Conservation (phyloP, 1,139 yeast genomes). For the Geotrichum bryndzae region DNA sequence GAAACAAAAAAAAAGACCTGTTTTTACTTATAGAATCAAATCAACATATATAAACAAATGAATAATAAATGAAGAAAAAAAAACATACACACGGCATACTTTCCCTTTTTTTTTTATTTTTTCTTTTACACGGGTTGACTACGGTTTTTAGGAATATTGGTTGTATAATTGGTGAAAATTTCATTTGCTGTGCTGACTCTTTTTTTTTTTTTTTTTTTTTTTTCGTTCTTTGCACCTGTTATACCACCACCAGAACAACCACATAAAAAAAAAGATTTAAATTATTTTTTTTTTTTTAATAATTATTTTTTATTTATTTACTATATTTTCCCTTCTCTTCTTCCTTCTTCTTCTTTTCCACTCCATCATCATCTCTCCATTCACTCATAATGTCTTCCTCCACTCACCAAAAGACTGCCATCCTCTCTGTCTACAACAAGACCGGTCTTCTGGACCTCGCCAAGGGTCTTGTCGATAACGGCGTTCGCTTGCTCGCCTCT, state of each 20-base stretch:
- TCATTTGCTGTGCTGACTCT: neutral
- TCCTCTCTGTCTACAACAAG: constrained; percentile 93
- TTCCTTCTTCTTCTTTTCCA: neutral
- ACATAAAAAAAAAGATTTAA: neutral
- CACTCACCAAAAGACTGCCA: constrained; percentile 61
- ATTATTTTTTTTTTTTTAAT: no score
- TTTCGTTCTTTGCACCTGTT: neutral
- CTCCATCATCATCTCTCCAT: neutral
- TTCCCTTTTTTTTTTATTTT: neutral
- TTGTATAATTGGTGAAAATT: neutral
- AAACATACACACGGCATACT: no score
- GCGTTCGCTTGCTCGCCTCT: constrained; percentile 88
- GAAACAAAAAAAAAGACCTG: no score
- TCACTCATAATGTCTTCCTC: constrained; percentile 6
- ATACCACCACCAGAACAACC: neutral
- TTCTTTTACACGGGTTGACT: neutral
- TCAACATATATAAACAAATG: no score
- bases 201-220: neutral
- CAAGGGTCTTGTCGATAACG: constrained; percentile 81
- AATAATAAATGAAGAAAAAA: no score
- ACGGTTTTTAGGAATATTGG: neutral
- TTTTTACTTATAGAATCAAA: neutral
- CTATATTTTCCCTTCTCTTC: neutral
- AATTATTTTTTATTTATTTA: no score
- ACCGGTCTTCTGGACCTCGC: constrained; percentile 94